A percentile compares a stretch with the other conserved stretches of the same genome.
These are phyloP conservation scores for Schizophyllum amplum DNA, from an alignment of 1,284 basidiomycete species.

Conservation along the genomic window DNA sequence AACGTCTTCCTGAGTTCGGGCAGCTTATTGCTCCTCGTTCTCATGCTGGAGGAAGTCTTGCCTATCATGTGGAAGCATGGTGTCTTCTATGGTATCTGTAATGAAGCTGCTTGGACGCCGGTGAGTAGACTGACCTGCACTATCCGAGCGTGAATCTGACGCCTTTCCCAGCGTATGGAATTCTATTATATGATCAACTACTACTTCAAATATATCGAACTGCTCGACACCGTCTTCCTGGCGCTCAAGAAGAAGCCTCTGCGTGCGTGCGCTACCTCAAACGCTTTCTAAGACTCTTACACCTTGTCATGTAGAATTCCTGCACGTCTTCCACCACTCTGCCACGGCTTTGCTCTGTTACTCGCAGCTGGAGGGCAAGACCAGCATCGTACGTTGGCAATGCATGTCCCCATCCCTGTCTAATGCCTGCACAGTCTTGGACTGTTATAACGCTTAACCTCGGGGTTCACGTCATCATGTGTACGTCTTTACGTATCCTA, in stretches of 20 bases:
- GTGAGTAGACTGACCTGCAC: slow-evolving; percentile 47
- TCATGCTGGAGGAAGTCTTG: slow-evolving; percentile 87
- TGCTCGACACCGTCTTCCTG: slow-evolving; percentile 94
- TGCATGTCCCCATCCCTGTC: neutral
- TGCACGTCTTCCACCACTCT: slow-evolving; percentile 98
- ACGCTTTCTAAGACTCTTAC: slow-evolving; percentile 6
- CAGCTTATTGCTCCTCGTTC: slow-evolving; percentile 70
- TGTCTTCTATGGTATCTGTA: slow-evolving; percentile 75
- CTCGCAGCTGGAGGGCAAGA: slow-evolving; percentile 88
- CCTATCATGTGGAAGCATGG: slow-evolving; percentile 71
- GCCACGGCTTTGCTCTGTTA: slow-evolving; percentile 96
- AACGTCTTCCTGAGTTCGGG: slow-evolving; percentile 84
- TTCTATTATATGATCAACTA: slow-evolving; percentile 99
- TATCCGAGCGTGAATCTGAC: slow-evolving; percentile 9
- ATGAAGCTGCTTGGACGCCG: slow-evolving; percentile 73
- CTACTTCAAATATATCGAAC: slow-evolving; percentile 92
- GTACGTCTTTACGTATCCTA: slow-evolving; percentile 36
- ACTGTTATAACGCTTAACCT: slow-evolving; percentile 92
- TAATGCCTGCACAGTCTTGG: slow-evolving; percentile 68
- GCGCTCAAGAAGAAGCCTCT: slow-evolving; percentile 98
- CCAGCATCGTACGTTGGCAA: slow-evolving; percentile 64
- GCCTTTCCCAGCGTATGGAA: slow-evolving; percentile 58
- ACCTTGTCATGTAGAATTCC: slow-evolving; percentile 56
- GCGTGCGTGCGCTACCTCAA: slow-evolving; percentile 40
- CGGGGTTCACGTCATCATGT: slow-evolving; percentile 97